Base-by-base conservation (phyloP, 148 eudicot species). In the Chenopodium album region DNA sequence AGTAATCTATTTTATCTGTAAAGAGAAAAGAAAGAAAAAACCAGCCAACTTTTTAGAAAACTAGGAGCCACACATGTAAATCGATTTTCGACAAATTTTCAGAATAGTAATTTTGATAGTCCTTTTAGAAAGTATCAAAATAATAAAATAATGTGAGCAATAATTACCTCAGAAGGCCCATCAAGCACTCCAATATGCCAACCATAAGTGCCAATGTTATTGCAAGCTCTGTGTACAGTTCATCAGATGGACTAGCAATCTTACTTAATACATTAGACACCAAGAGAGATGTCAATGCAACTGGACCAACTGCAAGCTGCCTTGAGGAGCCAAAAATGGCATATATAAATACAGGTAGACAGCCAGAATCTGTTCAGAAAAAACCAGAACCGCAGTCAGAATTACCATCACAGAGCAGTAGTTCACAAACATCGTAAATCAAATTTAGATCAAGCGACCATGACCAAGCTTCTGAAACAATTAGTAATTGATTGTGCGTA, bases 251-350 rank as follows among this genome's bases (percentile, higher is more conserved):
- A 87, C 89, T 91, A 75, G 86, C 94, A 79, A 95, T 90, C 70
- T 75, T 79, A 78, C 97, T 85, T 85, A 97, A 87, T 47, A 91
- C 92, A 86, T 93, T 97, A 9, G 98, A 92, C 32, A 94, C 98
- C 88, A 97, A 84, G 56, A 97, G 97, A 71, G 99, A 97, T 78
- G 92, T 94, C 92, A 97, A 86, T 75, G 99, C 98, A 77, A 97
- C 99, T 31, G 99, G 99, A 82, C 99, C 99, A 85, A 97, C 94
- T 54, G 99, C 98, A 80, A 97, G 97, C 90, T 97, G 99, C 73
- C 98, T 89, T 69, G 99, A 97, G 83, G 99, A 97, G 81, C 99
- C 99, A 80, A 97, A 94, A 65, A 97, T 88, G 77, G 94, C 95
- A 85, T 97, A 97, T 80, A 97, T 90, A 83, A 97, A 97, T 82